Evolutionary conservation across 1,139 yeast species (phyloP).

Genomic region (Blastobotrys indianensis): DNA sequence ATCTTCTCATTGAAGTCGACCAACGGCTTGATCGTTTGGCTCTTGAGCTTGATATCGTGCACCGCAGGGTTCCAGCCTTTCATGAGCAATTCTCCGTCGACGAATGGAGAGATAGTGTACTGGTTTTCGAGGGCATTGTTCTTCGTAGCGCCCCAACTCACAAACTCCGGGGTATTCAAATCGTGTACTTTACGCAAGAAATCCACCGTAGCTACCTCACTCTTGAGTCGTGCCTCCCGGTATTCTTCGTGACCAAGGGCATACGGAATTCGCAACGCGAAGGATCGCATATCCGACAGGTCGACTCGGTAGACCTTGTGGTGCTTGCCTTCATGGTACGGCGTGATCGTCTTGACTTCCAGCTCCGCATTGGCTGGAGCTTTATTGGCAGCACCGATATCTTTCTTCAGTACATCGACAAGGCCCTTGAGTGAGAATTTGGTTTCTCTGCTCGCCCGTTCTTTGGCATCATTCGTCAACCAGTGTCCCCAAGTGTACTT

Average conservation of each 20-base stretch:
- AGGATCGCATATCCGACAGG: conserved; percentile 52
- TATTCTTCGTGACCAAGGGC: conserved; percentile 54
- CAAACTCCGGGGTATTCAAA: conserved; percentile 63
- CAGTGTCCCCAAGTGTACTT: conserved; percentile 94
- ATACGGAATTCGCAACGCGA: conserved; percentile 82
- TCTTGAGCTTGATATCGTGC: conserved; percentile 42
- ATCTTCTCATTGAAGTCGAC: conserved; percentile 32
- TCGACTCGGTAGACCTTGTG: conserved; percentile 75
- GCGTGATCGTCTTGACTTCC: conserved; percentile 63
- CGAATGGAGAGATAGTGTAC: conserved; percentile 70
- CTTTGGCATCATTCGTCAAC: conserved; percentile 70
- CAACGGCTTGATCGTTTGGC: conserved; percentile 34
- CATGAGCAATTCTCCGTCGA: conserved; percentile 79
- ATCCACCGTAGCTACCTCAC: conserved; percentile 93
- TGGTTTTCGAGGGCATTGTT: conserved; percentile 64
- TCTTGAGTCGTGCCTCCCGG: conserved; percentile 61
- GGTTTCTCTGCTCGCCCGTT: conserved; percentile 74
- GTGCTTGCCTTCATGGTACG: conserved; percentile 91
- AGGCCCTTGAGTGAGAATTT: conserved; percentile 77
- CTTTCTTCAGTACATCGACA: conserved; percentile 31
- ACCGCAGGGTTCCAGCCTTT: conserved; percentile 82
- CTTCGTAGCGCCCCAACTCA: conserved; percentile 59
- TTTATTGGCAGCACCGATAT: conserved; percentile 23
- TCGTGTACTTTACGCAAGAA: conserved; percentile 50
- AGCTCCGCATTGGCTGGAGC: conserved; percentile 38